A percentile compares a stretch with the other conserved stretches of the same genome.
phyloP scores from a whole-genome alignment of 2,329 filamentous ascomycete genomes.

The Fusarium pseudoanthophilum region DNA sequence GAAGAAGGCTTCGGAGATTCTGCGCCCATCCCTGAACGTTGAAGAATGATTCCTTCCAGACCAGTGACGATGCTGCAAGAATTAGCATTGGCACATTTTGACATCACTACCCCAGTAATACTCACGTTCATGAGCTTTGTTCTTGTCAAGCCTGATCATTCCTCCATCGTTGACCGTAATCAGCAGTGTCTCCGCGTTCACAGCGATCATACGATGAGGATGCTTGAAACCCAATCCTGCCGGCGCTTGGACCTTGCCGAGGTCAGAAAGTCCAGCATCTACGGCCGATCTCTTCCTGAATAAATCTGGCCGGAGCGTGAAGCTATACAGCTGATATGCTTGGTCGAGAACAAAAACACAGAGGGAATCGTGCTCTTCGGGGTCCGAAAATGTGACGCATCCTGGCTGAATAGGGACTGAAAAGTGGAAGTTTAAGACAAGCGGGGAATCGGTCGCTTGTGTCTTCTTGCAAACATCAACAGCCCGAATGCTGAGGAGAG shows the following conservation, averaged over 20 bases:
- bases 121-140: conserved; percentile 59
- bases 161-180: conserved; percentile 84
- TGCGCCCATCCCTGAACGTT: conserved; percentile 78
- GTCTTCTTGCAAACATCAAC: conserved; percentile 81
- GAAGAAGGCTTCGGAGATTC: conserved; percentile 72
- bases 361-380: conserved; percentile 79
- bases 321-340: conserved; percentile 81
- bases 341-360: conserved; percentile 83
- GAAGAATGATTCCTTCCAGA: conserved; percentile 79
- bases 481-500: conserved; percentile 82
- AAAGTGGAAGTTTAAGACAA: conserved; percentile 84
- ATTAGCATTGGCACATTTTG: conserved; percentile 2
- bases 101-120: not conserved
- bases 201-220: conserved; percentile 83
- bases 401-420: conserved; percentile 76
- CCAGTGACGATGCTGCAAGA: conserved; percentile 40
- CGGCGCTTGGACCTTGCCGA: conserved; percentile 79
- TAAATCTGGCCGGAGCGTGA: conserved; percentile 84
- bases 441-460: conserved; percentile 73
- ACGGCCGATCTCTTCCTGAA: conserved; percentile 77
- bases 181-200: conserved; percentile 78
- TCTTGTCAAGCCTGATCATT: conserved; percentile 76
- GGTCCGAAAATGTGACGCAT: conserved; percentile 86
- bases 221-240: conserved; percentile 80
- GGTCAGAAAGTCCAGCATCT: conserved; percentile 78